Conservation (phyloP, 169 alveolate genomes). For the Hepatocystis sp. region DNA sequence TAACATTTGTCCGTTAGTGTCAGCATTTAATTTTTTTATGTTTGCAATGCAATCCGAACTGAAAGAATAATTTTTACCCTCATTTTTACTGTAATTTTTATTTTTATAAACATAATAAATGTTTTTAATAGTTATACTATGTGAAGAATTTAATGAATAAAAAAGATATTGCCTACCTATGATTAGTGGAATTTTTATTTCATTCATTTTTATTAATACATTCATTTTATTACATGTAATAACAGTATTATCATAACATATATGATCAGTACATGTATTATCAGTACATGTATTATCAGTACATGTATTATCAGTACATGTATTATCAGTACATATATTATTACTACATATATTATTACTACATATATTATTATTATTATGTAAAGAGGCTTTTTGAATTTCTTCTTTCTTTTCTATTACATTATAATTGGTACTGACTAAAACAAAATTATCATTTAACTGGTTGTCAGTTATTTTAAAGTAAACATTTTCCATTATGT, state of each 20-base stretch:
- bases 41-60: no score
- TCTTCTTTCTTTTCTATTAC: no score
- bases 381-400: no score
- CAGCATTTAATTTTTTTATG: conserved; percentile 22
- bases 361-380: no score
- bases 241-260: conserved; percentile 3
- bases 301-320: no score
- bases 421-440: conserved; percentile 19
- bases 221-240: conserved; percentile 32
- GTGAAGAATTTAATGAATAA: conserved; percentile 53
- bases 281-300: no score
- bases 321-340: no score
- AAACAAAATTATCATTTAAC: conserved; percentile 29
- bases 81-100: no score
- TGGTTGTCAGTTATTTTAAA: conserved; percentile 48
- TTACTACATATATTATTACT: no score
- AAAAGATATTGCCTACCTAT: conserved; percentile 63
- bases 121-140: conserved; percentile 55
- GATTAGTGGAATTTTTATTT: conserved; percentile 49
- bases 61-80: no score
- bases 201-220: conserved; percentile 67
- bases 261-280: background rate
- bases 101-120: conserved; percentile 50
- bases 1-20: conserved; percentile 1
- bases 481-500: conserved; percentile 44